phyloP scores from a whole-genome alignment of 768 basidiomycete species.

The Hydnum rufescens region DNA sequence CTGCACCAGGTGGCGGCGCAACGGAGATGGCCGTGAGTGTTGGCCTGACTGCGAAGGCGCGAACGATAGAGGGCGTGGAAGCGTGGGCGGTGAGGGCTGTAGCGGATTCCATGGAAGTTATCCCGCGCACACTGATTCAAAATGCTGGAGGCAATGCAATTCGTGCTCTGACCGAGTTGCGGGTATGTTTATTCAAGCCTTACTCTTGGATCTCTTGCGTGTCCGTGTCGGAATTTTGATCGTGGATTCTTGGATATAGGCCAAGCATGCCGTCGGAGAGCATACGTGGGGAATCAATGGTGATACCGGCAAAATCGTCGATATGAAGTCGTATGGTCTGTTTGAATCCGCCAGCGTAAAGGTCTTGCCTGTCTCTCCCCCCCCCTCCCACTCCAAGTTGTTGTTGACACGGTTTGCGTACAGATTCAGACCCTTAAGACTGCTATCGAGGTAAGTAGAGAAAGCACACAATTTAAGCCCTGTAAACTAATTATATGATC shows the following conservation, averaged over 20 bases:
- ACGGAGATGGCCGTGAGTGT: constrained; percentile 97
- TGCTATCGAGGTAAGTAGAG: constrained; percentile 47
- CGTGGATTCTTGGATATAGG: constrained; percentile 35
- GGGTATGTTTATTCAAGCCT: constrained; percentile 38
- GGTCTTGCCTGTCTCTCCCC: constrained; percentile 18
- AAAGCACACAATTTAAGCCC: too few species aligned
- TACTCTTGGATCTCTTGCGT: not conserved
- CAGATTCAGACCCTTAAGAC: constrained; percentile 93
- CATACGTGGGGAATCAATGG: constrained; percentile 89
- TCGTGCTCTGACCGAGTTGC: constrained; percentile 75
- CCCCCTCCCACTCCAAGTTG: not conserved
- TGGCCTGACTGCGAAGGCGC: constrained; percentile 50
- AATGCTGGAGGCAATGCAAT: constrained; percentile 94
- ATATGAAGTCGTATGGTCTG: constrained; percentile 88
- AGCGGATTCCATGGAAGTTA: constrained; percentile 92
- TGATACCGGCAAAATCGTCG: constrained; percentile 84
- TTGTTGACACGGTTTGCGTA: constrained; percentile 1
- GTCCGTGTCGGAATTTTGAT: not conserved
- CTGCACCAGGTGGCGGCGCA: constrained; percentile 89
- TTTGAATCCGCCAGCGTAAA: constrained; percentile 96
- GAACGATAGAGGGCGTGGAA: constrained; percentile 69
- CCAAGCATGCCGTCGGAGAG: constrained; percentile 86
- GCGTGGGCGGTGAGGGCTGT: constrained; percentile 84
- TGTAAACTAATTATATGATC: constrained; percentile 16
- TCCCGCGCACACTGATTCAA: constrained; percentile 85